Conservation (phyloP, 345 rosid genomes). For the Brassica cretica region DNA sequence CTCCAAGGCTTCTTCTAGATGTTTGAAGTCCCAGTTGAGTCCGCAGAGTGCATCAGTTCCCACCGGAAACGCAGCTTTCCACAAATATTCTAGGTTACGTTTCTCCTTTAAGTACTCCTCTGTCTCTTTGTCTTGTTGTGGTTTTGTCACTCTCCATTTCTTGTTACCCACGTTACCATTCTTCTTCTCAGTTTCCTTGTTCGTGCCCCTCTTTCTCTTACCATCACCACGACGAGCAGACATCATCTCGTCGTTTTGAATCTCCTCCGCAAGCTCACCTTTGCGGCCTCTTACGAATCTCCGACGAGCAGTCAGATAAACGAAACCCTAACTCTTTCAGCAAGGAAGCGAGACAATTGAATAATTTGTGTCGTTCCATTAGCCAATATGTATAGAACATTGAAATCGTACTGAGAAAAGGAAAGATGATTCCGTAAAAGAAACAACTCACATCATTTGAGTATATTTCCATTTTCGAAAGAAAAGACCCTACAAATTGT, state of each 20-base stretch:
- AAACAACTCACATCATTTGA: neutral
- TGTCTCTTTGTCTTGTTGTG: neutral
- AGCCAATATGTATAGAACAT: neutral
- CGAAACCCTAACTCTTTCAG: neutral
- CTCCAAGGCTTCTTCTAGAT: constrained; percentile 3
- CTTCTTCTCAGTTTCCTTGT: neutral
- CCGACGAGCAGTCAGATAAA: neutral
- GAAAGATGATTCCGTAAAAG: neutral
- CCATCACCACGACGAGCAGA: neutral
- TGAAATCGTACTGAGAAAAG: neutral
- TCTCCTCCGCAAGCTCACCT: too few relatives aligned
- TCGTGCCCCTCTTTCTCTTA: neutral
- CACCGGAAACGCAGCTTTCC: neutral
- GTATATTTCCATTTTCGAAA: neutral
- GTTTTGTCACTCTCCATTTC: neutral
- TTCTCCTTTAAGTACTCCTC: neutral
- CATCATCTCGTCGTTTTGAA: neutral
- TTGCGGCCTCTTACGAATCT: too few relatives aligned
- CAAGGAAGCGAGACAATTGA: neutral
- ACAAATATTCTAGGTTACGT: neutral
- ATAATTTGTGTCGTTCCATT: neutral
- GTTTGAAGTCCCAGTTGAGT: constrained; percentile 1
- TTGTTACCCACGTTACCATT: neutral
- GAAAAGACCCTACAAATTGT: neutral
- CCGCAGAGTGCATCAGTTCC: neutral